Evolutionary conservation across 2,329 filamentous ascomycete species (phyloP).

Genomic region (Pseudopithomyces chartarum): DNA sequence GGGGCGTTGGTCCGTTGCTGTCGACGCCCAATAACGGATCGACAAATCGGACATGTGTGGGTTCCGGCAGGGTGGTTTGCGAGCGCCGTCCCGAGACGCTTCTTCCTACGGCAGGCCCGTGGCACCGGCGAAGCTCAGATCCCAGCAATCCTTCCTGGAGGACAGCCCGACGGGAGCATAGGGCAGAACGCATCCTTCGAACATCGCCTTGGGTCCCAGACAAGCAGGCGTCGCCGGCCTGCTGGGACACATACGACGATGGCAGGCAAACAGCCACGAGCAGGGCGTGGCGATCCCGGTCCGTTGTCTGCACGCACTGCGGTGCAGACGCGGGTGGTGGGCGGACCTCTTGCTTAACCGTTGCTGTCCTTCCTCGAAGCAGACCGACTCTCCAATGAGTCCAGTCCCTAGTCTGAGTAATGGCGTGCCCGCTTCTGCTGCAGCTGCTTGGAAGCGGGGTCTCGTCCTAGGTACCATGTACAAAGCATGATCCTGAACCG

Average conservation of each 20-base stretch:
- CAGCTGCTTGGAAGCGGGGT: neutral
- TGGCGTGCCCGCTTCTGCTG: neutral
- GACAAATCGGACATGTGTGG: slow-evolving; percentile 11
- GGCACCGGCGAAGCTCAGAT: neutral
- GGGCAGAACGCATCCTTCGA: neutral
- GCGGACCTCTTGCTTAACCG: neutral
- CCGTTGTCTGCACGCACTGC: neutral
- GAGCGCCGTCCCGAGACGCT: neutral
- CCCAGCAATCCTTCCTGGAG: neutral
- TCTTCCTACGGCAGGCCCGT: neutral
- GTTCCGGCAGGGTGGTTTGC: slow-evolving; percentile 6
- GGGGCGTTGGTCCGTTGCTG: neutral
- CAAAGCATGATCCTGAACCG: slow-evolving; percentile 1
- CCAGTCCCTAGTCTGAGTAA: neutral
- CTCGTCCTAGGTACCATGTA: neutral
- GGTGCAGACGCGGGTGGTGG: neutral
- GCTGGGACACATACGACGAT: neutral
- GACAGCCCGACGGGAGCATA: neutral
- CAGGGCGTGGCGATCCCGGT: neutral
- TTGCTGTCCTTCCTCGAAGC: neutral
- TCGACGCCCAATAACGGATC: slow-evolving; percentile 17
- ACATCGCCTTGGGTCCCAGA: neutral
- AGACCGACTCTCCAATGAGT: neutral
- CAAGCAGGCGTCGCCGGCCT: neutral
- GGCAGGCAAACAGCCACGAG: neutral